phyloP scores from a whole-genome alignment of 73 alveolate genomes.

The Symbiodinium pilosum region DNA sequence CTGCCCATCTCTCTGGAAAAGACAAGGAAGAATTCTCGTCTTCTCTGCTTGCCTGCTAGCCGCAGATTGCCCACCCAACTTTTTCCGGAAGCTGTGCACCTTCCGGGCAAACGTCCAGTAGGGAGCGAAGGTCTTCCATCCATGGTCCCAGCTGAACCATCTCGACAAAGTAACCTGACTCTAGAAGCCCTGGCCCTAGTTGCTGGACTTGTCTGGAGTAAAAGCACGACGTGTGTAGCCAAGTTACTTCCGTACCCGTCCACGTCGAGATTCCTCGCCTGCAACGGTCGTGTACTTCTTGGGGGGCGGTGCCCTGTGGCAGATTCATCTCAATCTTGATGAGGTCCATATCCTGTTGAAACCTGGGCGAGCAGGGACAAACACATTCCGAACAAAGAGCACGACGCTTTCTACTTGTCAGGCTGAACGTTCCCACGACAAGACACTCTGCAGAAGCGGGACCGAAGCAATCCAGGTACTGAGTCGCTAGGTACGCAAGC shows the following conservation, averaged over 20 bases:
- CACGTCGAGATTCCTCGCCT: neutral
- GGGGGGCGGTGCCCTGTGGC: neutral
- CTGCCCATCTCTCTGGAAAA: neutral
- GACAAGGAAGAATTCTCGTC: no score
- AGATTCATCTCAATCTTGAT: neutral
- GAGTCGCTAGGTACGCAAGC: neutral
- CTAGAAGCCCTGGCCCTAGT: no score
- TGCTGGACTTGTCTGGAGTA: no score
- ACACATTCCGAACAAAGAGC: neutral
- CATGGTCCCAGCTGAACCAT: slow-evolving; percentile 31
- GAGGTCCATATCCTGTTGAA: neutral
- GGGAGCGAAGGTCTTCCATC: neutral
- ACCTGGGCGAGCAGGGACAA: neutral
- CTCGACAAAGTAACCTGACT: neutral
- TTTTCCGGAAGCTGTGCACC: neutral
- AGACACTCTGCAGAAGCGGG: neutral
- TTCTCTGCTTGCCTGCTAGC: neutral
- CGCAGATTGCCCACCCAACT: neutral
- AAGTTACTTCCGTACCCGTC: slow-evolving; percentile 19
- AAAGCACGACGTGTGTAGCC: neutral
- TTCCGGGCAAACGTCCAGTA: neutral
- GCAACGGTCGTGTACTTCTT: neutral
- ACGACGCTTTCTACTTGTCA: no score
- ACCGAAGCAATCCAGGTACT: neutral
- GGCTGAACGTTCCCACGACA: neutral